These are phyloP conservation scores for Penicillium sp. DNA, from an alignment of 2,329 filamentous ascomycete species.

Conservation along the genomic window DNA sequence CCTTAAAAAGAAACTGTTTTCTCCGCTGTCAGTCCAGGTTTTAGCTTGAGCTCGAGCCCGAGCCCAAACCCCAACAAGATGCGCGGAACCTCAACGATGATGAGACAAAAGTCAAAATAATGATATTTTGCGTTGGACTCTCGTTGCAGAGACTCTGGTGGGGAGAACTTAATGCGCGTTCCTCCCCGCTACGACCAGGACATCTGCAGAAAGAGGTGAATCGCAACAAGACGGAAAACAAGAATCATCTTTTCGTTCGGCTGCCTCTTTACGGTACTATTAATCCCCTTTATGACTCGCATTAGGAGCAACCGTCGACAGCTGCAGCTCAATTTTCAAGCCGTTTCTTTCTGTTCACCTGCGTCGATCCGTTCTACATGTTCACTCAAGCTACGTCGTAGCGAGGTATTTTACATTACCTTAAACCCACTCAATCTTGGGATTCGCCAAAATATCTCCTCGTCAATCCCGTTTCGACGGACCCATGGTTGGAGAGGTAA, in stretches of 20 bases:
- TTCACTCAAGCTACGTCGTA: neutral
- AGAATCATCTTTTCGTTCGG: neutral
- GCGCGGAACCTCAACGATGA: too few species aligned
- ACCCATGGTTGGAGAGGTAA: conserved; percentile 77
- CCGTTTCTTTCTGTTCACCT: too few species aligned
- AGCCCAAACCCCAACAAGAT: too few species aligned
- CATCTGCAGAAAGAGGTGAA: neutral
- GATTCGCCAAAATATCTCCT: conserved; percentile 83
- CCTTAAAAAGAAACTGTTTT: too few species aligned
- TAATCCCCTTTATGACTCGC: neutral
- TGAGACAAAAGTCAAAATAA: too few species aligned
- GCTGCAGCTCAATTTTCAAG: neutral
- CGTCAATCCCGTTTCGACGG: conserved; percentile 48
- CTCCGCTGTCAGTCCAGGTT: too few species aligned
- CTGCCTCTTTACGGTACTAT: neutral
- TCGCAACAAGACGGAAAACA: neutral
- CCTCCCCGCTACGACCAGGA: neutral
- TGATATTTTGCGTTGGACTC: too few species aligned
- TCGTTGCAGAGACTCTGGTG: neutral
- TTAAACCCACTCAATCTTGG: neutral
- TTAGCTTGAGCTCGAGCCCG: too few species aligned
- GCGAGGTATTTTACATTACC: neutral
- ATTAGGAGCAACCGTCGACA: neutral
- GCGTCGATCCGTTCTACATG: neutral
- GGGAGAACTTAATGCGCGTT: neutral